Percentiles rank a stretch among this genome's conserved stretches.
Evolutionary conservation across 1,284 basidiomycete genomes (phyloP).

Genomic region (Porodaedalea pini): DNA sequence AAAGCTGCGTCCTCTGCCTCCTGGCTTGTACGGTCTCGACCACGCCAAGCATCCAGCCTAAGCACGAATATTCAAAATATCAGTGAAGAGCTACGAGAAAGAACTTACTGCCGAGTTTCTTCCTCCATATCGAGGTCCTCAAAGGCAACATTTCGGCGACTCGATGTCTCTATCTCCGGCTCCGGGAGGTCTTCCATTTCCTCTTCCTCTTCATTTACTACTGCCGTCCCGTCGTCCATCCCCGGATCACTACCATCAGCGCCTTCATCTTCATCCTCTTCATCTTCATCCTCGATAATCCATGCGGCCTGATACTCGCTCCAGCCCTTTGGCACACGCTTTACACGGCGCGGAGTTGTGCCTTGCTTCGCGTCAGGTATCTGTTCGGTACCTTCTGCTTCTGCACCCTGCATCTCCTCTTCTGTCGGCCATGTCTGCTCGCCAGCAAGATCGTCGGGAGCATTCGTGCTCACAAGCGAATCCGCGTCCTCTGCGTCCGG

Average conservation of each 20-base stretch:
- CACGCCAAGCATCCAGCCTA: constrained; percentile 62
- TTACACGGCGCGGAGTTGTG: constrained; percentile 72
- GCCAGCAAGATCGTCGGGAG: constrained; percentile 84
- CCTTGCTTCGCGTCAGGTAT: constrained; percentile 65
- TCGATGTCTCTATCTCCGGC: constrained; percentile 59
- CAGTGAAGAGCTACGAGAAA: constrained; percentile 14
- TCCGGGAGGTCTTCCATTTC: constrained; percentile 58
- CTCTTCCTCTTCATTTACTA: constrained; percentile 53
- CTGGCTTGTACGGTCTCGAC: constrained; percentile 44
- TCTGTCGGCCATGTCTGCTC: constrained; percentile 99
- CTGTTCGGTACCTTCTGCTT: constrained; percentile 32
- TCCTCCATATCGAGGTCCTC: constrained; percentile 80
- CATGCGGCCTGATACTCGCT: constrained; percentile 93
- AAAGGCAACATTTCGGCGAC: constrained; percentile 54
- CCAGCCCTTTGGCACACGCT: constrained; percentile 82
- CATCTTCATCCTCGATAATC: constrained; percentile 77
- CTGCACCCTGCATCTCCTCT: constrained; percentile 76
- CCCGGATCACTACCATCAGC: constrained; percentile 34
- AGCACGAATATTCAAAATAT: neutral
- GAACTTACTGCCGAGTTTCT: constrained; percentile 74
- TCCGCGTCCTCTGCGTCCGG: constrained; percentile 72
- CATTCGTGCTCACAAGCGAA: constrained; percentile 85
- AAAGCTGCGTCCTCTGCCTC: constrained; percentile 82
- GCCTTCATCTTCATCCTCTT: constrained; percentile 43
- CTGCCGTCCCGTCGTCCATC: constrained; percentile 35